phyloP scores from a whole-genome alignment of 1,284 basidiomycete species.

The Moesziomyces sp. region DNA sequence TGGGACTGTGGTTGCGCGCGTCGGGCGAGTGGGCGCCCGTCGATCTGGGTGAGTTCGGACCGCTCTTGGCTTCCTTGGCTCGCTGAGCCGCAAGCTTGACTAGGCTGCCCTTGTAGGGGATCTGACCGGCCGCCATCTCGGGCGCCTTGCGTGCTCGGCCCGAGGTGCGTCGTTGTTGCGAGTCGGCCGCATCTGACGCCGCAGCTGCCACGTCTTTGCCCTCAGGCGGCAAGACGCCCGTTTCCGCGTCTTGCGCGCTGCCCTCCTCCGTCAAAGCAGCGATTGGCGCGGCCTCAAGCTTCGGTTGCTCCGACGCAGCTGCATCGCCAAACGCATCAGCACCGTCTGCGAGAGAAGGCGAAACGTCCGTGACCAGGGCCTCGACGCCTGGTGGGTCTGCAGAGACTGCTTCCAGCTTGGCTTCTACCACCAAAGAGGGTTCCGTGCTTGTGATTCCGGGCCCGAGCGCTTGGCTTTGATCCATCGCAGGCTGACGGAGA shows the following conservation, averaged over 20 bases:
- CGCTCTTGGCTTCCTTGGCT: slow-evolving; percentile 36
- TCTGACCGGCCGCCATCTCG: slow-evolving; percentile 51
- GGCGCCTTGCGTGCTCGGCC: slow-evolving; percentile 44
- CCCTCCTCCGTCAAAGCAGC: too few species aligned
- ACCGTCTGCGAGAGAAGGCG: too few species aligned
- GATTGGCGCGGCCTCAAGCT: too few species aligned
- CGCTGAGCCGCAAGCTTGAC: slow-evolving; percentile 47
- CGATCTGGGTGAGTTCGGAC: slow-evolving; percentile 18
- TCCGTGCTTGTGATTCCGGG: not conserved
- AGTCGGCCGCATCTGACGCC: slow-evolving; percentile 8
- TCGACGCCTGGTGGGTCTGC: too few species aligned
- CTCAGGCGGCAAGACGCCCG: too few species aligned
- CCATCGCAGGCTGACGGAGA: slow-evolving; percentile 12
- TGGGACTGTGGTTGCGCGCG: slow-evolving; percentile 25
- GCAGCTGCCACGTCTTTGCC: not conserved
- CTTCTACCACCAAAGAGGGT: not conserved
- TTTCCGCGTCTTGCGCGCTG: too few species aligned
- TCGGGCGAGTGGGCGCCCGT: slow-evolving; percentile 37
- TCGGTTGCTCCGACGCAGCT: too few species aligned
- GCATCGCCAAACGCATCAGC: too few species aligned
- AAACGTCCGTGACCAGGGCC: too few species aligned
- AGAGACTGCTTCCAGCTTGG: slow-evolving; percentile 11
- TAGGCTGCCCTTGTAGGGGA: slow-evolving; percentile 46
- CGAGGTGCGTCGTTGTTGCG: slow-evolving; percentile 34
- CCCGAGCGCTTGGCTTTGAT: not conserved